Base-by-base conservation (phyloP, 225 moss, liverwort and hornwort species). In the Asterella californica region DNA sequence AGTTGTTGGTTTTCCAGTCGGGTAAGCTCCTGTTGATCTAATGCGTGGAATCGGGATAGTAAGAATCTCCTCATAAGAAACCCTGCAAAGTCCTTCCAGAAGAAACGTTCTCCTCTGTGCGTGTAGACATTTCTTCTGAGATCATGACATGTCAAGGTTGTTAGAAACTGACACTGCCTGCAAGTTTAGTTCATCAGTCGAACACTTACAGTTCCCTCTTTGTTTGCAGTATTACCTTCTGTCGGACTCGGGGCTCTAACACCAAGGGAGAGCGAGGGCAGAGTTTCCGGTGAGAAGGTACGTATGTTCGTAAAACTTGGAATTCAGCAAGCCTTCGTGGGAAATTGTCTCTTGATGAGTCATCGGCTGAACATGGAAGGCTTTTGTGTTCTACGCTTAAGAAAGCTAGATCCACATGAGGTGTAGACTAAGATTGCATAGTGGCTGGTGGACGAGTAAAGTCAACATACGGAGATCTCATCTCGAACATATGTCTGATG, bases 1-100 rank as follows among this genome's bases (percentile, higher is more conserved):
- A 95, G 87, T 87, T 99, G 79, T 76, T 99, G 50, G 95, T 93
- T 1, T 99, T 99, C n/a, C 99, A 93, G 85, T 85, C 99, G 78
- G 97, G 97, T 94, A 68, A 53, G 57, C 54, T 27, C 38, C 59
- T 76, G 34, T 52, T 48, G 47, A 14, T 71, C 46, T 42, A n/a
- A 11, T 71, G n/a, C 21, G 38, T 25, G 3, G 0, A 21, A 46
- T 24, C n/a, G 46, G 2, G 10, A 32, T 0, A 64, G 64, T 30
- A 32, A 2, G 11, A 0, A 33, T 33, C 57, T 52, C 52, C 10
- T 52, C 52, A 6, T 52, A 10, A 57, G 24, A 6, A 19, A 57
- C 22, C 17, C 22, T 0, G 17, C 57, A 57, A 24, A 17, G 12
- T 57, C 22, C 52, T 12, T 7, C 42, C 42, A 7, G 42, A 42